These are phyloP conservation scores for Dillenia turbinata DNA, from an alignment of 164 flowering plant genomes.

Conservation along the genomic window DNA sequence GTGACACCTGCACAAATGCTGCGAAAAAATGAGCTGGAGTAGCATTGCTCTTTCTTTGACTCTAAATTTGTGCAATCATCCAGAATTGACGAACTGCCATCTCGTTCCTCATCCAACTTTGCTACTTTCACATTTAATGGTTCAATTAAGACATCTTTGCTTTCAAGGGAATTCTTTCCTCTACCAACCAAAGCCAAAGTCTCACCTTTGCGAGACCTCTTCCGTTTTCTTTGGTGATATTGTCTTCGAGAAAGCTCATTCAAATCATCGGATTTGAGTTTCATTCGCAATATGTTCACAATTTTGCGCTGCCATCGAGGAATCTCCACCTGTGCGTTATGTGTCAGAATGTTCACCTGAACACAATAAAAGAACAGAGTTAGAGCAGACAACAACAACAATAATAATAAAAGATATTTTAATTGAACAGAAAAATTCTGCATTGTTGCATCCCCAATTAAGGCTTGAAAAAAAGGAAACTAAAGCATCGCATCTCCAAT, in stretches of 20 bases:
- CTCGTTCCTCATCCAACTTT: conserved; percentile 3
- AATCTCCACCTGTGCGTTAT: conserved; percentile 46
- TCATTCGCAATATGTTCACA: conserved; percentile 24
- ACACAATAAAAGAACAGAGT: conserved; percentile 1
- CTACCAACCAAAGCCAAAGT: conserved; percentile 4
- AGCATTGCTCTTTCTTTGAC: not conserved
- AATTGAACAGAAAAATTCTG: no score
- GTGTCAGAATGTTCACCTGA: conserved; percentile 74
- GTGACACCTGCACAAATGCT: conserved; percentile 5
- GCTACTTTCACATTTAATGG: not conserved
- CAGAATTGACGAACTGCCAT: not conserved
- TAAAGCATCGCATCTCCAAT: no score
- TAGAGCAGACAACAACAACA: not conserved
- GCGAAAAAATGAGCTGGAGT: not conserved
- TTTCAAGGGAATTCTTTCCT: conserved; percentile 8
- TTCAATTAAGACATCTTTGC: conserved; percentile 4
- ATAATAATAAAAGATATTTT: no score
- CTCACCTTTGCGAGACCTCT: conserved; percentile 8
- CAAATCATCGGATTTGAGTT: conserved; percentile 32
- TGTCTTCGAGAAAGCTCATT: conserved; percentile 11
- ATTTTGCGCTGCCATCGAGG: conserved; percentile 26
- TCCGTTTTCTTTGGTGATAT: conserved; percentile 2
- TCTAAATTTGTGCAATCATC: no score
- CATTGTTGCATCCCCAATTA: no score
- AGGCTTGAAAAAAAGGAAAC: no score